Evolutionary conservation across 2,329 filamentous ascomycete genomes (phyloP).

Genomic region (Ambrosiella beaveri): DNA sequence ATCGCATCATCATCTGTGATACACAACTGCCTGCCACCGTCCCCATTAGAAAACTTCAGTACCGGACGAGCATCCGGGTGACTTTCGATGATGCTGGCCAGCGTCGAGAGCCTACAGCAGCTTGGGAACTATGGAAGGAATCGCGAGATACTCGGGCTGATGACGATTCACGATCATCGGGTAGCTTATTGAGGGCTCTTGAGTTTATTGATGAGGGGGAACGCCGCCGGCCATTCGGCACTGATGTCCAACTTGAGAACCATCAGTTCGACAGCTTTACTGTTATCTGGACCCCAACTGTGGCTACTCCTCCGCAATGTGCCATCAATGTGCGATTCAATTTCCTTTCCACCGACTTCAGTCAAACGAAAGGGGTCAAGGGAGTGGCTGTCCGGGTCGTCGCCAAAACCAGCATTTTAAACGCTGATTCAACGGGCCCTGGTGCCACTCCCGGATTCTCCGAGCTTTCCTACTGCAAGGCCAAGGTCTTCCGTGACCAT

Average conservation of each 20-base stretch:
- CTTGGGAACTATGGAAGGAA: conserved; percentile 89
- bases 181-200: conserved; percentile 81
- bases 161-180: conserved; percentile 69
- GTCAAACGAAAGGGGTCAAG: conserved; percentile 96
- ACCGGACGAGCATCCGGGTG: conserved; percentile 83
- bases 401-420: conserved; percentile 64
- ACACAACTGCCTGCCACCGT: conserved; percentile 32
- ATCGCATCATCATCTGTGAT: conserved; percentile 71
- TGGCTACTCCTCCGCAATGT: conserved; percentile 43
- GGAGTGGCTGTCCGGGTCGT: conserved; percentile 88
- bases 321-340: conserved; percentile 89
- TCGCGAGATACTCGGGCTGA: conserved; percentile 53
- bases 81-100: conserved; percentile 96
- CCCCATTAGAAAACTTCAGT: conserved; percentile 44
- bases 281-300: conserved; percentile 67
- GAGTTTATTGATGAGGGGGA: conserved; percentile 70
- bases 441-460: conserved; percentile 22
- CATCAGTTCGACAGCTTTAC: conserved; percentile 90
- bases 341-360: conserved; percentile 96
- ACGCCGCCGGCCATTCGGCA: conserved; percentile 34
- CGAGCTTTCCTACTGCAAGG: conserved; percentile 88
- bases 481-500: conserved; percentile 92
- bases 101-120: conserved; percentile 60
- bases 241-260: conserved; percentile 51
- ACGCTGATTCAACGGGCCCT: conserved; percentile 13